Evolutionary conservation across 129 eudicot genomes (phyloP).

Genomic region (Lactuca sativa): DNA sequence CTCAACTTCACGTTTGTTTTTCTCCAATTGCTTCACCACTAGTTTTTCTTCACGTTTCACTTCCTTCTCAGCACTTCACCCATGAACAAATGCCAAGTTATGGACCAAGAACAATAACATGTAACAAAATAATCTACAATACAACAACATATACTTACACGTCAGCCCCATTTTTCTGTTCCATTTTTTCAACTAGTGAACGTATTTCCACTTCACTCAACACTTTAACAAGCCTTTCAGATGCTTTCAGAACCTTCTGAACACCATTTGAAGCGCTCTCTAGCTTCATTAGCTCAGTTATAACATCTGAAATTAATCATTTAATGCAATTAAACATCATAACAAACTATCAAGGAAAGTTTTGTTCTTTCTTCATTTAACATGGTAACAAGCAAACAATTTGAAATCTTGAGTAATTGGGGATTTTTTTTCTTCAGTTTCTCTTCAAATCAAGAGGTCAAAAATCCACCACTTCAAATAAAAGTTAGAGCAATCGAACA

Average conservation of each 20-base stretch:
- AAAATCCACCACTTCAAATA: background rate
- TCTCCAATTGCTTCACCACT: constrained; percentile 78
- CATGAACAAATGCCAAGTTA: constrained; percentile 8
- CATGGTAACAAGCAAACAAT: background rate
- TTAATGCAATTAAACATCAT: constrained; percentile 13
- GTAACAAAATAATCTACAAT: background rate
- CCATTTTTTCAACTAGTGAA: constrained; percentile 49
- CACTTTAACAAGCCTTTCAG: constrained; percentile 66
- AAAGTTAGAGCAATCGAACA: background rate
- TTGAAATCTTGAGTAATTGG: background rate
- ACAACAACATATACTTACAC: constrained; percentile 46
- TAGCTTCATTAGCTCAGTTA: constrained; percentile 52
- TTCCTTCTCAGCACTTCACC: constrained; percentile 75
- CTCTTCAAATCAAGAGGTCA: background rate
- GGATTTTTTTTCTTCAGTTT: background rate
- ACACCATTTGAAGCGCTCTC: constrained; percentile 41
- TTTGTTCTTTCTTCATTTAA: background rate
- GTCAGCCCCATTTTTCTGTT: constrained; percentile 57
- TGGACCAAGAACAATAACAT: background rate
- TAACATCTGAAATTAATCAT: constrained; percentile 47
- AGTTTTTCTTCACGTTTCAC: constrained; percentile 55
- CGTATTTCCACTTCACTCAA: constrained; percentile 79
- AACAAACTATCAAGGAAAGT: background rate
- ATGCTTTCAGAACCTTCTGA: constrained; percentile 56
- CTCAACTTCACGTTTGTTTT: constrained; percentile 69